A percentile compares a stretch with the other conserved stretches of the same genome.
Conservation (phyloP, 2,329 filamentous ascomycete species). For the Colletotrichum gigasporum region DNA sequence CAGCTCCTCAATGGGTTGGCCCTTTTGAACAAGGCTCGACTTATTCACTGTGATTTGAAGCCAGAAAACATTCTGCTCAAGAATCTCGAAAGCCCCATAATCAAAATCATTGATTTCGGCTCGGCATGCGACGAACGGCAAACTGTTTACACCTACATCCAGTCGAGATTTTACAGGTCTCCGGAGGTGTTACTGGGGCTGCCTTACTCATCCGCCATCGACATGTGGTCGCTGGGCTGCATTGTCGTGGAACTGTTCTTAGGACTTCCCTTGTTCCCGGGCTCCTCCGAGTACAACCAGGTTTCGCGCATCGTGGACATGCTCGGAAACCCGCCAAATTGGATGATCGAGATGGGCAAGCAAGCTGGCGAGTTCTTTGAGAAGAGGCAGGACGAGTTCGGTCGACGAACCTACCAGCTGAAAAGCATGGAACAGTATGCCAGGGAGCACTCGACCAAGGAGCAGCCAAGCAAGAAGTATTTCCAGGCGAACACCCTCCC, state of each 20-base stretch:
- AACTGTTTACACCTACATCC: conserved; percentile 99
- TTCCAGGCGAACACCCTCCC: conserved; percentile 94
- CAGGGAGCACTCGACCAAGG: conserved; percentile 92
- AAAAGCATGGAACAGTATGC: conserved; percentile 99
- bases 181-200: conserved; percentile 95
- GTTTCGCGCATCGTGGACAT: conserved; percentile 97
- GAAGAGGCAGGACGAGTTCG: conserved; percentile 90
- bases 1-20: conserved; percentile 93
- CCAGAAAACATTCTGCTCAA: conserved; percentile 98
- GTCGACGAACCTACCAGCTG: conserved; percentile 86
- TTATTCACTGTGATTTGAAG: conserved; percentile 98
- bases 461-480: conserved; percentile 99
- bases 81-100: conserved; percentile 98
- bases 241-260: conserved; percentile 98
- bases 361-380: conserved; percentile 98
- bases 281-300: conserved; percentile 98
- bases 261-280: conserved; percentile 92
- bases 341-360: conserved; percentile 99
- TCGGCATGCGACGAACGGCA: conserved; percentile 98
- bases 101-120: conserved; percentile 99
- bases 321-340: conserved; percentile 94
- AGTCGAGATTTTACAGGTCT: conserved; percentile 97
- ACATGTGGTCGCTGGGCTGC: conserved; percentile 99
- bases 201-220: conserved; percentile 97
- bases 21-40: conserved; percentile 91